These are phyloP conservation scores for Rickenella mellea DNA, from an alignment of 768 basidiomycete species.

Conservation along the genomic window DNA sequence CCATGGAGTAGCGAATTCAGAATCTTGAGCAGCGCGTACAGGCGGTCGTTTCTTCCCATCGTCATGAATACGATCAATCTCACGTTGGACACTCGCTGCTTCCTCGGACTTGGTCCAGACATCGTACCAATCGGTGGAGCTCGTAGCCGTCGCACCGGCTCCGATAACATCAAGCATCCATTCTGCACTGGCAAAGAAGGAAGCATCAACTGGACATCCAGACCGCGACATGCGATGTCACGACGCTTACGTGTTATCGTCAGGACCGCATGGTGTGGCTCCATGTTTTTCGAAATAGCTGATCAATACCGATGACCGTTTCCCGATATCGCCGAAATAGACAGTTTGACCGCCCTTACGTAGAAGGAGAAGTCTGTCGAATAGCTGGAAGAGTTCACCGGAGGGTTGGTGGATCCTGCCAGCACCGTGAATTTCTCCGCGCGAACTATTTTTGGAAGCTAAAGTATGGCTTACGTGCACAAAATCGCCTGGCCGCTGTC, in stretches of 20 bases:
- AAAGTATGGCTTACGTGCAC: slow-evolving; percentile 39
- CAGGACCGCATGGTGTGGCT: slow-evolving; percentile 45
- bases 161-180: slow-evolving; percentile 46
- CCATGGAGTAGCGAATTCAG: slow-evolving; percentile 31
- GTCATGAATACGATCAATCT: slow-evolving; percentile 33
- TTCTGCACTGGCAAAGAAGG: slow-evolving; percentile 24
- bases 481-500: slow-evolving; percentile 45
- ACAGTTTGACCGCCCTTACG: slow-evolving; percentile 52
- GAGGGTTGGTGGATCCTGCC: slow-evolving; percentile 31
- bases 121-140: slow-evolving; percentile 38
- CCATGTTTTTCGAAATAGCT: slow-evolving; percentile 72
- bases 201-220: background rate
- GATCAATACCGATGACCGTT: slow-evolving; percentile 50
- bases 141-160: slow-evolving; percentile 40
- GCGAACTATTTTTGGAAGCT: background rate
- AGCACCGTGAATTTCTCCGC: background rate
- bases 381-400: slow-evolving; percentile 41
- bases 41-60: slow-evolving; percentile 21
- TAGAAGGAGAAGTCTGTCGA: slow-evolving; percentile 43
- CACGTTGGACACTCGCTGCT: slow-evolving; percentile 23
- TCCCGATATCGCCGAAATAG: slow-evolving; percentile 67
- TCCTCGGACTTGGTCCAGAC: slow-evolving; percentile 38
- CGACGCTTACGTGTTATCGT: slow-evolving; percentile 56
- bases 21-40: slow-evolving; percentile 13
- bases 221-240: background rate